These are phyloP conservation scores for Melanogaster broomeanus DNA, from an alignment of 768 basidiomycete genomes.

Conservation along the genomic window DNA sequence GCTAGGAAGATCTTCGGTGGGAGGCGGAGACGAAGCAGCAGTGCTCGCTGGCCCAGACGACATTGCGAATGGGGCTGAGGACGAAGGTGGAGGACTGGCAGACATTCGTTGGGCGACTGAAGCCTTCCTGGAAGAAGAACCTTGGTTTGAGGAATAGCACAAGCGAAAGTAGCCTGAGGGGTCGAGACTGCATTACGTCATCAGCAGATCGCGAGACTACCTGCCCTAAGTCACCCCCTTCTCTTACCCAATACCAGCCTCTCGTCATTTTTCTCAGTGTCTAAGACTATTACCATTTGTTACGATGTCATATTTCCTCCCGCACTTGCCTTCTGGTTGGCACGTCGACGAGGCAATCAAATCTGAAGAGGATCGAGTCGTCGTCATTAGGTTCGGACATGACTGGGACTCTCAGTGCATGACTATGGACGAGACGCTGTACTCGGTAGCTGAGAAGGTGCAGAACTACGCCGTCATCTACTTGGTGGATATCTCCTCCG, in stretches of 20 bases:
- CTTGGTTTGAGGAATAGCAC: too few species aligned
- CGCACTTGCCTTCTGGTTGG: constrained; percentile 91
- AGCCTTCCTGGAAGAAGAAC: too few species aligned
- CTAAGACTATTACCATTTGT: too few species aligned
- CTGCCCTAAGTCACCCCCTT: too few species aligned
- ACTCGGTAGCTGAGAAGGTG: constrained; percentile 90
- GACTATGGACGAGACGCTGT: constrained; percentile 98
- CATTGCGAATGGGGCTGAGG: constrained; percentile 6
- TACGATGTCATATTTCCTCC: constrained; percentile 85
- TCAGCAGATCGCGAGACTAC: constrained; percentile 25
- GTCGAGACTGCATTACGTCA: constrained; percentile 22
- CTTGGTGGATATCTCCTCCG: constrained; percentile 91
- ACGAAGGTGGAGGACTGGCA: constrained; percentile 14
- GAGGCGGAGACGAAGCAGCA: constrained; percentile 28
- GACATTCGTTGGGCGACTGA: constrained; percentile 24
- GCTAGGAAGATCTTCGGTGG: constrained; percentile 10
- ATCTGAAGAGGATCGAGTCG: constrained; percentile 94
- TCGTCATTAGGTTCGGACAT: constrained; percentile 92
- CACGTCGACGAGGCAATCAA: constrained; percentile 99
- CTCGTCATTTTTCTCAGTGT: too few species aligned
- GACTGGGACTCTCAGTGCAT: constrained; percentile 95
- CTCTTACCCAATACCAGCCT: too few species aligned
- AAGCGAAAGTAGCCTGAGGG: too few species aligned
- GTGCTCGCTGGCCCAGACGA: constrained; percentile 28
- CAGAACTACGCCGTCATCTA: constrained; percentile 99